Base-by-base conservation (phyloP, 805 yeast genomes). In the Yamadazyma laniorum region DNA sequence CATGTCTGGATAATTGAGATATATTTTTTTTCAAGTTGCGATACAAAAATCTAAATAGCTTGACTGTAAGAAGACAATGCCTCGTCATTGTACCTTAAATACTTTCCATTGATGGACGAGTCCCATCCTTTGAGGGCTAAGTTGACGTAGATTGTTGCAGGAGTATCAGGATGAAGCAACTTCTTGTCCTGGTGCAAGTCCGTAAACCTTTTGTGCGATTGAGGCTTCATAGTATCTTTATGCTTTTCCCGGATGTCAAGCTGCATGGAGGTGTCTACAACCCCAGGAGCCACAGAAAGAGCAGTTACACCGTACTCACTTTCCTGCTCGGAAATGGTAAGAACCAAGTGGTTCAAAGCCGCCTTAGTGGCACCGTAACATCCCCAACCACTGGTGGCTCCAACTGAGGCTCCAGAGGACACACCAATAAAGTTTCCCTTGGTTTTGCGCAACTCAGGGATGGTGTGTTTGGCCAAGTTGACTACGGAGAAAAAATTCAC, bases 281-380 rank as follows among this genome's bases (percentile, higher is more conserved):
- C 95, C 3, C 99, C 98, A 0, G 98, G 98, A 0, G 96, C 96
- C 17, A 93, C 72, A 0, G 96, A 70, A 8, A 89, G 63, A 3
- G 83, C 67, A 25, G 64, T 59, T n/a, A 88, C 62, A 7, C 9
- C 9, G 9, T 9, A 7, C 3, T 49, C 55, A 1, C 70, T 64
- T 55, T 85, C 89, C 52, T 89, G 96, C 5, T 63, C 67, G 1
- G 86, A 82, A 12, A 91, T 57, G 11, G 85, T 77, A 32, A 64
- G 54, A 5, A 86, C 80, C 36, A 88, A 73, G 51, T 82, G 89
- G 58, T 91, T 89, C 35, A 91, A 56, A 0, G 97, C 96, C 0
- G 97, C 96, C 59, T 91, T 91, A 5, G 96, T 81, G 4, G 90
- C 67, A 1, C 96, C 95, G 52, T 91, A 91, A 4, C 96, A 95